phyloP scores from a whole-genome alignment of 371 early-diverging fungal genomes.

The Smittium mucronatum region DNA sequence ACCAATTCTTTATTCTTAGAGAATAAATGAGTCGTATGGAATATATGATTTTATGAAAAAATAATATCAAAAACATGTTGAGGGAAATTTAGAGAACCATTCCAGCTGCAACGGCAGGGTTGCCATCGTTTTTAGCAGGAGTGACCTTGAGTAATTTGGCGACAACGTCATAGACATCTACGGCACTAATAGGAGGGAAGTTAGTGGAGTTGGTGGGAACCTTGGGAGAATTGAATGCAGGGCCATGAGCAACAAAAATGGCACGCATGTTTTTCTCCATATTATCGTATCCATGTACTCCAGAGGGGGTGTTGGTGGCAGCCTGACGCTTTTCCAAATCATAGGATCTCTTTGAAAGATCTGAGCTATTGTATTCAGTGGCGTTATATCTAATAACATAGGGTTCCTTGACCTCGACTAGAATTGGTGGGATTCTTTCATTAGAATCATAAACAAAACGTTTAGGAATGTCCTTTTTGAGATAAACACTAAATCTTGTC shows the following conservation, averaged over 20 bases:
- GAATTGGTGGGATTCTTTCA: conserved; percentile 59
- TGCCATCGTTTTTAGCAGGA: conserved; percentile 58
- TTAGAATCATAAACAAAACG: conserved; percentile 45
- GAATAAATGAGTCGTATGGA: too few species aligned
- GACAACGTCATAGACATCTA: conserved; percentile 60
- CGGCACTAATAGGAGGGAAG: conserved; percentile 43
- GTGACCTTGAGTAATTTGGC: conserved; percentile 44
- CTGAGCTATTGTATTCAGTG: not conserved
- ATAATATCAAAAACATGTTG: not conserved
- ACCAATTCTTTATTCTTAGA: too few species aligned
- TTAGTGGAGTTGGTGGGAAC: not conserved
- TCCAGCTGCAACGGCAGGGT: conserved; percentile 14
- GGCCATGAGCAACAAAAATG: conserved; percentile 74
- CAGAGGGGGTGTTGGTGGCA: conserved; percentile 27
- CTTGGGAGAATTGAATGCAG: conserved; percentile 35
- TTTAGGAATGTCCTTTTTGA: conserved; percentile 49
- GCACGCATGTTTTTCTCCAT: conserved; percentile 66
- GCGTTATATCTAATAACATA: conserved; percentile 13
- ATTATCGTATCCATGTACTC: conserved; percentile 82
- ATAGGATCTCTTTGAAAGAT: too few species aligned
- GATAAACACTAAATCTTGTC: conserved; percentile 46
- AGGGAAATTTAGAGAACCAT: not conserved
- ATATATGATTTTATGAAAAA: too few species aligned
- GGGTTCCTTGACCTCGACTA: conserved; percentile 39
- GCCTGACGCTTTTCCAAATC: not conserved